These are phyloP conservation scores for Begonia peltatifolia DNA, from an alignment of 306 rosid species.

Conservation along the genomic window DNA sequence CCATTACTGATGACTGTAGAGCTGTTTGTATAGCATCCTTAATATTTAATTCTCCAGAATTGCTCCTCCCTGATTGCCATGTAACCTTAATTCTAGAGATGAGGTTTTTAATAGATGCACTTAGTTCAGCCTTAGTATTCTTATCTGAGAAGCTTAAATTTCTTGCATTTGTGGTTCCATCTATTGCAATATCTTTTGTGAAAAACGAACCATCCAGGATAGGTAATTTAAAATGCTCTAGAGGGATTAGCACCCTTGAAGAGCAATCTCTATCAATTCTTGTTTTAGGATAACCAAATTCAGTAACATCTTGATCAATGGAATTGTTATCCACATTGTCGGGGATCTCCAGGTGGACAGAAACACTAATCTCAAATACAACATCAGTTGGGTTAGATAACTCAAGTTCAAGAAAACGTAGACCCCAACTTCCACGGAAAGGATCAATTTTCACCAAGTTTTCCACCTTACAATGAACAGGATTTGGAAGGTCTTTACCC, in stretches of 20 bases:
- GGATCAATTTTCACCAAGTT: conserved; percentile 86
- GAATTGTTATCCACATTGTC: conserved; percentile 28
- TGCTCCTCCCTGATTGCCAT: conserved; percentile 86
- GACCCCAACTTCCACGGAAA: conserved; percentile 91
- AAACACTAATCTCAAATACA: conserved; percentile 68
- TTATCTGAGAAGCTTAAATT: conserved; percentile 53
- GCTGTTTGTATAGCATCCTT: conserved; percentile 92
- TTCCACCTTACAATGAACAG: conserved; percentile 45
- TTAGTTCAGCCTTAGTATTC: conserved; percentile 73
- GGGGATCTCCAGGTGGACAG: conserved; percentile 61
- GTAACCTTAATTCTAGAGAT: conserved; percentile 74
- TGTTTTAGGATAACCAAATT: conserved; percentile 74
- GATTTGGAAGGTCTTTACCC: conserved; percentile 54
- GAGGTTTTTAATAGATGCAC: conserved; percentile 82
- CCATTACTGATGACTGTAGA: conserved; percentile 82
- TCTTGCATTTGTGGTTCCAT: conserved; percentile 34
- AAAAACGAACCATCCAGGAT: conserved; percentile 86
- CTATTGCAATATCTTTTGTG: conserved; percentile 40
- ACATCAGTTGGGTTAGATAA: conserved; percentile 82
- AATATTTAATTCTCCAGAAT: conserved; percentile 78
- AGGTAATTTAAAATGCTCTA: conserved; percentile 82
- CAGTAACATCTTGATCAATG: conserved; percentile 40
- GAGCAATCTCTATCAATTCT: conserved; percentile 88
- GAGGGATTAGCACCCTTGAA: conserved; percentile 85
- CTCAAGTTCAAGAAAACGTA: conserved; percentile 90